These are phyloP conservation scores for Medicago ruthenica DNA, from an alignment of 306 rosid species.

Conservation along the genomic window DNA sequence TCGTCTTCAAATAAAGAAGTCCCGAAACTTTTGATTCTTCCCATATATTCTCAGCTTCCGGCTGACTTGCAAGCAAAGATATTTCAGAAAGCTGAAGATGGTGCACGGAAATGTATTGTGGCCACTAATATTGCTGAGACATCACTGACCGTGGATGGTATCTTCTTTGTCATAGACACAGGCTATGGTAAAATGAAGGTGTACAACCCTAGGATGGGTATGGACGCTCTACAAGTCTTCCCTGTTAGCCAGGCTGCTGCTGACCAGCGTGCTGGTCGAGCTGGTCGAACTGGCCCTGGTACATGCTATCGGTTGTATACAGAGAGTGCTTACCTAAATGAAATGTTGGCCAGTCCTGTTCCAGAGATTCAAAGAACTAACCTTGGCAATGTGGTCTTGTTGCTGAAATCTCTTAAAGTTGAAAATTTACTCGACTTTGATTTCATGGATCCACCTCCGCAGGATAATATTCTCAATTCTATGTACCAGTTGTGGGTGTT, in stretches of 20 bases:
- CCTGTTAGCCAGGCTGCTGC: constrained; percentile 99
- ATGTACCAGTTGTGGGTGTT: constrained; percentile 99
- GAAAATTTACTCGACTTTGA: constrained; percentile 93
- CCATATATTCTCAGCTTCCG: constrained; percentile 98
- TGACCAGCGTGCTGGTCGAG: constrained; percentile 98
- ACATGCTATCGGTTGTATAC: constrained; percentile 92
- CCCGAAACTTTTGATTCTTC: constrained; percentile 90
- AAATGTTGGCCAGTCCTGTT: constrained; percentile 89
- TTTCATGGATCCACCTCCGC: constrained; percentile 99
- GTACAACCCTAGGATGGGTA: constrained; percentile 97
- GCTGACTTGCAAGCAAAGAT: constrained; percentile 98
- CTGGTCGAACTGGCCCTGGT: constrained; percentile 99
- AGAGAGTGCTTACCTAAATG: constrained; percentile 86
- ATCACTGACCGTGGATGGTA: constrained; percentile 95
- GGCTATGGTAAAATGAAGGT: constrained; percentile 99
- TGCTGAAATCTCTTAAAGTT: constrained; percentile 94
- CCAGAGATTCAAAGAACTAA: constrained; percentile 99
- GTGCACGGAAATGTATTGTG: constrained; percentile 94
- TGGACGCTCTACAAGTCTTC: constrained; percentile 99
- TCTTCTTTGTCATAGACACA: constrained; percentile 90
- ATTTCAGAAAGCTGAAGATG: constrained; percentile 94
- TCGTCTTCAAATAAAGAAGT: constrained; percentile 76
- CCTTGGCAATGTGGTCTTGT: constrained; percentile 91
- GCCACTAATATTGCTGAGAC: constrained; percentile 99
- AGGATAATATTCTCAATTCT: constrained; percentile 94